Base-by-base conservation (phyloP, 176 grass and related monocot species). In the Microstegium vimineum region DNA sequence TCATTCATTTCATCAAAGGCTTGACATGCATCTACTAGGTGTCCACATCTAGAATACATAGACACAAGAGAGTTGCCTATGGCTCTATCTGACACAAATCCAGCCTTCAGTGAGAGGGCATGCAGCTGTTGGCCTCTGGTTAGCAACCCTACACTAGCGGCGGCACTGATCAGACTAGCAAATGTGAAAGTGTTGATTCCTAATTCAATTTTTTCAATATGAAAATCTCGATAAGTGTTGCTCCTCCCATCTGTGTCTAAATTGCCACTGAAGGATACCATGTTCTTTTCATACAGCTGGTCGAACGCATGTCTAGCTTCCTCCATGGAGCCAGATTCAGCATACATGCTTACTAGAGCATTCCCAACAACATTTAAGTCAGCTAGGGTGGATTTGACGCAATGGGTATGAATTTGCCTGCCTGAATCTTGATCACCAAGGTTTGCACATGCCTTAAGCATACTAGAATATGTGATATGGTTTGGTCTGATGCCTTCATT, bases 1-100 rank as follows among this genome's bases (percentile, higher is more conserved):
- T 85, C 81, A 69, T 73, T 62, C 86, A 91, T 91, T 77, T 94
- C 90, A 38, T 76, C 34, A 11, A 98, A 97, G 30, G 59, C 79
- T 75, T 14, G 76, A 66, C 84, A 88, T 63, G 92, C 88, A 76
- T 98, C 86, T 8, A 91, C 88, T 80, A 93, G 85, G 81, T 92
- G 67, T 37, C 92, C 95, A 45, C 95, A 94, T 70, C 90, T 98
- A 52, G 90, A 94, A 68, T 98, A 98, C 92, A 98, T 93, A 31
- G 92, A 89, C 62, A 98, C 86, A 89, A 98, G 87, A 20, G 92
- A 95, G 62, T 95, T 93, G 12, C 78, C 56, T 69, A 98, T 82
- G 46, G 75, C 82, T 77, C 73, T 79, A 86, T 94, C 90, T 62
- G 66, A 90, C 26, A 64, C 75, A 79, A 94, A 93, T 85, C 92